These are phyloP conservation scores for Botryotinia narcissicola DNA, from an alignment of 2,329 filamentous ascomycete species.

Conservation along the genomic window DNA sequence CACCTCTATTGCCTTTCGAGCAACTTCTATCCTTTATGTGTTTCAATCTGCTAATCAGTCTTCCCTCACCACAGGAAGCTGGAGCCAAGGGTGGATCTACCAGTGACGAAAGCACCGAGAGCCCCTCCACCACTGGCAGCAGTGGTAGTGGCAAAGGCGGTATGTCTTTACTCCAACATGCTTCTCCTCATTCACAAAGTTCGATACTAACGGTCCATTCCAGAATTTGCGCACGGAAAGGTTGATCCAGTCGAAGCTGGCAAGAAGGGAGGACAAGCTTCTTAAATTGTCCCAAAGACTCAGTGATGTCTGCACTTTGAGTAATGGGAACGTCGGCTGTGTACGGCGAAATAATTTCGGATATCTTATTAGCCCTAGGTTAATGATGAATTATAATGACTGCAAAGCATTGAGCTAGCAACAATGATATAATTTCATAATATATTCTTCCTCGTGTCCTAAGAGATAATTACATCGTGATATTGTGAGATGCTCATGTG, in stretches of 20 bases:
- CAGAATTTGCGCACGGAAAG: slow-evolving; percentile 43
- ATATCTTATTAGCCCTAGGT: neutral
- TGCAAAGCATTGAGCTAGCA: neutral
- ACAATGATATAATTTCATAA: neutral
- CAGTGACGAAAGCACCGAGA: neutral
- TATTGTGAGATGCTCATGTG: neutral
- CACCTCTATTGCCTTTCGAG: slow-evolving; percentile 8
- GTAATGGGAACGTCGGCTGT: neutral
- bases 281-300: neutral
- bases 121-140: neutral
- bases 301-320: neutral
- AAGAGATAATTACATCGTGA: neutral
- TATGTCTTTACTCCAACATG: neutral
- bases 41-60: slow-evolving; percentile 1
- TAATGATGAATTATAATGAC: neutral
- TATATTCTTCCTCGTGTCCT: neutral
- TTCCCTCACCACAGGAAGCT: neutral
- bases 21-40: neutral
- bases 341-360: neutral
- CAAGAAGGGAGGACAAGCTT: slow-evolving; percentile 40
- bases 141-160: slow-evolving; percentile 1
- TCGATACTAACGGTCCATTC: neutral
- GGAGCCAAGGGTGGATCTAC: neutral
- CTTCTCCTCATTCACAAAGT: neutral
- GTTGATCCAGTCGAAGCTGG: slow-evolving; percentile 44